Evolutionary conservation across 495 filamentous ascomycete genomes (phyloP), one percentile per base, ranked within the genome.

Genomic region (Hypoxylon perforatum): DNA sequence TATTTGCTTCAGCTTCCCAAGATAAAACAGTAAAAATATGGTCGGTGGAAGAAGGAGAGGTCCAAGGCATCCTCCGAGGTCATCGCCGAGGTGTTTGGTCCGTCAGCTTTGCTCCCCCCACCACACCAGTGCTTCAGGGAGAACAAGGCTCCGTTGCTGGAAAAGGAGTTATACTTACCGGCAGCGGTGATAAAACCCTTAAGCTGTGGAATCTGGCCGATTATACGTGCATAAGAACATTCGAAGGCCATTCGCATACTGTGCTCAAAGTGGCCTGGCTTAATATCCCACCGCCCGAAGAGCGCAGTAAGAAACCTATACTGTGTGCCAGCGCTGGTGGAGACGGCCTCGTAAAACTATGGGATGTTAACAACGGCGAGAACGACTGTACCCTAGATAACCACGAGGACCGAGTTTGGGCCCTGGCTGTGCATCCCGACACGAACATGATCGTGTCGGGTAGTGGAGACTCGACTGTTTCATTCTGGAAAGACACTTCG

Each of bases 11-110:
- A 0, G 95, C 95, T 35, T 97, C 94, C 10, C 95, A 98, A 76
- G 95, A 99, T 76, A 90, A 91, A 53, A 96, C 92, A 0, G 92
- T 97, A 61, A 98, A 98, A 80, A 97, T 99, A 49, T 98, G 93
- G 92, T 91, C 92, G 14, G 81, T 88, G 9, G 90, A 94, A 68
- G 90, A 92, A 60, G 92, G 96, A n/a, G 91, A 96, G 63, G 87
- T 90, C 0, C 85, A 92, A 54, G 95, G 95, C 65, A 88, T 98
- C 25, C 86, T 99, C 21, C 90, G 91, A 59, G 96, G 95, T 9
- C 95, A 99, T 76, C 88, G 90, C 65, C 86, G 95, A 73, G 95
- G 96, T 63, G 94, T 99, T 6, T 99, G 95, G 95, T 91, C 91
- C 22, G 92, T 97, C 28, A 86, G 88, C 60, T 98, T 98, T 75